These are phyloP conservation scores for Bassia scoparia DNA, from an alignment of 148 eudicot genomes.

Conservation along the genomic window DNA sequence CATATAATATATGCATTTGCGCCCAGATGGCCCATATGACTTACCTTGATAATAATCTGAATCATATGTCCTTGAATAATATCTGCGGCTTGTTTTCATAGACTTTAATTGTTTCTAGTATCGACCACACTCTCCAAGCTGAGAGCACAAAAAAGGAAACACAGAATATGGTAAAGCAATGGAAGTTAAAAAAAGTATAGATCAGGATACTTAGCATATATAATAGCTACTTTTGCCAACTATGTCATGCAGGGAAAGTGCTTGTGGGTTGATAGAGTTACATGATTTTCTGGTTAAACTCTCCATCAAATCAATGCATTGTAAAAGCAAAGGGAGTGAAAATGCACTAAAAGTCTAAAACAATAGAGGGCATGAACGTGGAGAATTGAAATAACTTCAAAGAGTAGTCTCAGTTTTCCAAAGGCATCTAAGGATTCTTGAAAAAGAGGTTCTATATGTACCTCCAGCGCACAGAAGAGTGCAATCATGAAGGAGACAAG, in stretches of 20 bases:
- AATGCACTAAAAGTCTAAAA: constrained; percentile 3
- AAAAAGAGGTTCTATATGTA: constrained; percentile 16
- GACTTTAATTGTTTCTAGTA: constrained; percentile 93
- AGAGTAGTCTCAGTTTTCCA: not conserved
- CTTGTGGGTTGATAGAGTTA: not conserved
- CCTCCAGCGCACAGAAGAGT: constrained; percentile 97
- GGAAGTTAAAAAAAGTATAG: not conserved
- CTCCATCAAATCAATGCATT: not conserved
- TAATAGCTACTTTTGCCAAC: not conserved
- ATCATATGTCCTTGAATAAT: constrained; percentile 89
- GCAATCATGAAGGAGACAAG: constrained; percentile 93
- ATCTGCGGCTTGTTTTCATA: constrained; percentile 96
- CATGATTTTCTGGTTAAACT: not conserved
- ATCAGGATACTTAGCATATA: not conserved
- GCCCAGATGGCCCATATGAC: not conserved
- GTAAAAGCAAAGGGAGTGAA: not conserved
- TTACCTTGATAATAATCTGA: constrained; percentile 85
- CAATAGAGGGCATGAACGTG: not conserved
- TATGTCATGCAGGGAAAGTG: not conserved
- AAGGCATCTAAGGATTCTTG: not conserved
- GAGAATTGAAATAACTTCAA: not conserved
- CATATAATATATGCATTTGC: too few relatives aligned
- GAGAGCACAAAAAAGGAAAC: constrained; percentile 16
- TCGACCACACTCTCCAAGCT: constrained; percentile 98
- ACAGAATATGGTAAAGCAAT: not conserved